Conservation (phyloP, 352 stramenopile genomes). For the Phytophthora litchii region DNA sequence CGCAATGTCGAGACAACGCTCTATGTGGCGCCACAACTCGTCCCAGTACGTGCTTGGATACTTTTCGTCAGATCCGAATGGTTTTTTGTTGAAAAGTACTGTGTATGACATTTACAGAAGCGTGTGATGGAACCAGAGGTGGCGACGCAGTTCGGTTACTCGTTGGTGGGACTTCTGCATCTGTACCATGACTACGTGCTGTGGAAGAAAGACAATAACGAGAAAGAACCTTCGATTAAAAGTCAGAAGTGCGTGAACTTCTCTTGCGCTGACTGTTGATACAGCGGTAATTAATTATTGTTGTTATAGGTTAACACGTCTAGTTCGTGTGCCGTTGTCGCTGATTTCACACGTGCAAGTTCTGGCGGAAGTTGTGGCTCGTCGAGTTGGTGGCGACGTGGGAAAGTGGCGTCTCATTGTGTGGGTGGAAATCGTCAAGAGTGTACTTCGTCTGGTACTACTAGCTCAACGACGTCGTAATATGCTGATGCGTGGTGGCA, state of each 20-base stretch:
- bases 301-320: conserved; percentile 49
- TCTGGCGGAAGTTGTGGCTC: conserved; percentile 74
- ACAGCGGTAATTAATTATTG: background rate
- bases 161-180: conserved; percentile 73
- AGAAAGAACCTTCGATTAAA: conserved; percentile 21
- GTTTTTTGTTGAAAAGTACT: background rate
- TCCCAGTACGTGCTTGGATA: conserved; percentile 48
- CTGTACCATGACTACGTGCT: conserved; percentile 87
- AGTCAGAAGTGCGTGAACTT: conserved; percentile 35
- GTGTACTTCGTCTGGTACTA: conserved; percentile 67
- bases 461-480: conserved; percentile 61
- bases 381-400: conserved; percentile 69
- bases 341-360: conserved; percentile 84
- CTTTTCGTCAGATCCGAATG: background rate
- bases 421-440: conserved; percentile 78
- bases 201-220: conserved; percentile 54
- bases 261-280: background rate
- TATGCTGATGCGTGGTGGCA: conserved; percentile 67
- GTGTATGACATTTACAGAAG: conserved; percentile 52
- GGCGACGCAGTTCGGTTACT: conserved; percentile 78
- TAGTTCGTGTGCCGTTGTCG: conserved; percentile 75
- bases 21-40: conserved; percentile 79
- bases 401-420: conserved; percentile 85
- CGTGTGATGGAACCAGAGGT: conserved; percentile 64
- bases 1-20: conserved; percentile 82